These are phyloP conservation scores for Babesia ovis DNA, from an alignment of 169 alveolate genomes.

Conservation along the genomic window DNA sequence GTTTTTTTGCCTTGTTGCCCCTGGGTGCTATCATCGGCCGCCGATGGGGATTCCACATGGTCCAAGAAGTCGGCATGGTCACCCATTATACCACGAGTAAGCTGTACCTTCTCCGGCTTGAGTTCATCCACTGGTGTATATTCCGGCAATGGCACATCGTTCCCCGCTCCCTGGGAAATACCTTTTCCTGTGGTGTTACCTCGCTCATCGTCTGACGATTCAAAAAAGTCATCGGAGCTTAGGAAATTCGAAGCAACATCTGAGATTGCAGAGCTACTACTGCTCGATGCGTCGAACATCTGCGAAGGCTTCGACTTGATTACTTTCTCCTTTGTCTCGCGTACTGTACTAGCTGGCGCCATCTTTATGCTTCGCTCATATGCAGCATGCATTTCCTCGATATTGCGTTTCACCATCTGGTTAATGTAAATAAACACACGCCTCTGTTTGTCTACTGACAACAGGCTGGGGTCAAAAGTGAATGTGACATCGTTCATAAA, in stretches of 20 bases:
- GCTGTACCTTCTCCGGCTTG: conserved; percentile 68
- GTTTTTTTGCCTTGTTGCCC: conserved; percentile 71
- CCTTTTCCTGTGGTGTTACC: conserved; percentile 40
- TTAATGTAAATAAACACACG: conserved; percentile 79
- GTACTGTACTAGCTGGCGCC: not conserved
- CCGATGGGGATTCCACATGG: conserved; percentile 73
- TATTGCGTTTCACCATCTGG: conserved; percentile 80
- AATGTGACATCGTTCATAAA: conserved; percentile 76
- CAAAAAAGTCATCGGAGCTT: conserved; percentile 70
- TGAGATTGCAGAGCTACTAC: conserved; percentile 68
- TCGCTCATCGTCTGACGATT: conserved; percentile 59
- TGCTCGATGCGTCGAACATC: conserved; percentile 63
- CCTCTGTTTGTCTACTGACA: conserved; percentile 83
- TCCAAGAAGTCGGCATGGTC: conserved; percentile 83
- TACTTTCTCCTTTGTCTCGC: not conserved
- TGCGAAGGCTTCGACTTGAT: conserved; percentile 51
- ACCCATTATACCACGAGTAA: conserved; percentile 83
- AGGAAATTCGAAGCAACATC: conserved; percentile 74
- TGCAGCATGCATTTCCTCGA: conserved; percentile 67
- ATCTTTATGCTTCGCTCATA: conserved; percentile 7
- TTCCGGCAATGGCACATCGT: conserved; percentile 72
- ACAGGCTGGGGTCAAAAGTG: conserved; percentile 79
- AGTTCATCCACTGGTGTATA: conserved; percentile 80
- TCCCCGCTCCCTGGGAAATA: not conserved
- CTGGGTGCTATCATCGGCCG: conserved; percentile 16